Conservation (phyloP, 495 filamentous ascomycete genomes). For the Xylaria acuta region DNA sequence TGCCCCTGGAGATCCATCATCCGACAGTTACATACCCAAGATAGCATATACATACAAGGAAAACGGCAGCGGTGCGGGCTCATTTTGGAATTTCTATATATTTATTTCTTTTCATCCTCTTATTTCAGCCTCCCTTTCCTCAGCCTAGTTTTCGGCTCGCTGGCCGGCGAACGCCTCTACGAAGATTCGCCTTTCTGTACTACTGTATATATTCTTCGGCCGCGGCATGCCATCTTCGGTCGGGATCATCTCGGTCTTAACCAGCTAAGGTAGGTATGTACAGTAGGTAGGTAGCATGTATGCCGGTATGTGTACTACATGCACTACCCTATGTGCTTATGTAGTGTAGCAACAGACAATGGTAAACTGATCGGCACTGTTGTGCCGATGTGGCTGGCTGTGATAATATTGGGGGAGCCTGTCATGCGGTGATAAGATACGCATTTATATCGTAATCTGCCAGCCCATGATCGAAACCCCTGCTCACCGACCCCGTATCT, state of each 20-base stretch:
- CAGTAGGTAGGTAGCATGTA: neutral
- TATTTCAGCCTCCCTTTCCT: no score
- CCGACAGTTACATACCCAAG: neutral
- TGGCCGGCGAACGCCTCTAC: neutral
- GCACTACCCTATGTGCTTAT: no score
- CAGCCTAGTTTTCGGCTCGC: neutral
- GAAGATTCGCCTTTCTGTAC: neutral
- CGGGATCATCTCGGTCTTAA: conserved; percentile 9
- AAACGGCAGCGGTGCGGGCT: neutral
- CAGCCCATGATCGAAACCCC: neutral
- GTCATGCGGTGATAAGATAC: conserved; percentile 1
- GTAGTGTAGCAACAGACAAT: neutral
- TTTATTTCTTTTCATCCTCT: neutral
- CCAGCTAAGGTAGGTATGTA: neutral
- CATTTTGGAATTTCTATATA: neutral
- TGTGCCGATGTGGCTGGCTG: neutral
- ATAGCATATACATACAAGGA: neutral
- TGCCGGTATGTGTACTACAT: neutral
- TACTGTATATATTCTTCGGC: neutral
- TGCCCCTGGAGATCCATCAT: conserved; percentile 17
- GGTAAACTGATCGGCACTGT: neutral
- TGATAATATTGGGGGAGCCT: neutral
- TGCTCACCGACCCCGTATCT: neutral
- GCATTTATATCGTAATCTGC: neutral
- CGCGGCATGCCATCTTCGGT: neutral